Conservation (phyloP, 441 rosid genomes). For the Gossypium trilobum region DNA sequence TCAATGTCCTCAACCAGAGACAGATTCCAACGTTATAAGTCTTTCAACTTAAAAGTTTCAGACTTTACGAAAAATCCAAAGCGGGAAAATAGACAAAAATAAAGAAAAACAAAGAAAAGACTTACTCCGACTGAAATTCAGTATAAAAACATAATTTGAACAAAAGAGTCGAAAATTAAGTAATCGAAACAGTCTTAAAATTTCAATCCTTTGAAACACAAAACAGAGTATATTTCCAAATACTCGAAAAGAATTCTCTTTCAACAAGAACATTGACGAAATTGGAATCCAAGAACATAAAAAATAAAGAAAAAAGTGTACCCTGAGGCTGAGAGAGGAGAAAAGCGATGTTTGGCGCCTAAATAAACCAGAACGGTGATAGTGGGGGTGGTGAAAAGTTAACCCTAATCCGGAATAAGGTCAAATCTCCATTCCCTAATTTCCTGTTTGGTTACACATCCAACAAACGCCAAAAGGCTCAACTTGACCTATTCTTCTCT, state of each 20-base stretch:
- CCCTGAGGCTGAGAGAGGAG: constrained; percentile 9
- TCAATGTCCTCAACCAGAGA: neutral
- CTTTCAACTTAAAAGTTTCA: neutral
- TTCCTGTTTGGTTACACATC: constrained; percentile 46
- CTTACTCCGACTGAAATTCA: neutral
- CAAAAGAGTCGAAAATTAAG: no score
- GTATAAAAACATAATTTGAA: neutral
- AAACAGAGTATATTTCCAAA: neutral
- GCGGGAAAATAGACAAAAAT: neutral
- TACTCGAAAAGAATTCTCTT: neutral
- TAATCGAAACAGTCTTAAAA: neutral
- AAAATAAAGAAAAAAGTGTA: neutral
- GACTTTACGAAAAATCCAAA: neutral
- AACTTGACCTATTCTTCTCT: neutral
- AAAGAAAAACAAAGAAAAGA: neutral
- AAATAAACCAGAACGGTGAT: constrained; percentile 12
- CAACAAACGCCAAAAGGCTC: constrained; percentile 5
- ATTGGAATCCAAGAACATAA: neutral
- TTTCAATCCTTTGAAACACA: neutral
- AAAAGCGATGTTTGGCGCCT: constrained; percentile 39
- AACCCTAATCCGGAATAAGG: constrained; percentile 57
- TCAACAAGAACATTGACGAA: neutral
- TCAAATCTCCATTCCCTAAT: neutral
- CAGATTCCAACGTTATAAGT: neutral
- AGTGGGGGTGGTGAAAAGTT: constrained; percentile 23